phyloP scores from a whole-genome alignment of 805 yeast species.

The Yamadazyma tumulicola region DNA sequence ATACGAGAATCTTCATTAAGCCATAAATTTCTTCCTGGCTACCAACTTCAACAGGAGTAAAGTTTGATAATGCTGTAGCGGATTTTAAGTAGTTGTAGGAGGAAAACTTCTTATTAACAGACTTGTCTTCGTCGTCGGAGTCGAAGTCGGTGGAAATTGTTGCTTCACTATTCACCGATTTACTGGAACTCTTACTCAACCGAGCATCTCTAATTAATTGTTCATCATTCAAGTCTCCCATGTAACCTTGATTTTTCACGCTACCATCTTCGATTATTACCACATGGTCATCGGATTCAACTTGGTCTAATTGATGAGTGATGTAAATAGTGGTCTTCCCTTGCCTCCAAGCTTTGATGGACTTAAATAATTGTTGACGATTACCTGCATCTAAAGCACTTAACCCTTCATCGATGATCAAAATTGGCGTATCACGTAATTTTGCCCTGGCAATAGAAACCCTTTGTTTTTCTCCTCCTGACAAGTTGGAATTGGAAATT shows the following conservation, averaged over 20 bases:
- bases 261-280: constrained; percentile 58
- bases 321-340: constrained; percentile 75
- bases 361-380: constrained; percentile 43
- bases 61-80: constrained; percentile 22
- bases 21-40: constrained; percentile 17
- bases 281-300: constrained; percentile 55
- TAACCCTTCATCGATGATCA: constrained; percentile 81
- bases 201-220: constrained; percentile 6
- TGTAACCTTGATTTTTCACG: constrained; percentile 26
- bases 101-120: neutral
- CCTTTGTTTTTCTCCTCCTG: constrained; percentile 92
- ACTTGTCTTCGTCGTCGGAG: constrained; percentile 1
- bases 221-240: constrained; percentile 8
- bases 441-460: constrained; percentile 82
- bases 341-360: constrained; percentile 56
- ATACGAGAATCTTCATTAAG: constrained; percentile 21
- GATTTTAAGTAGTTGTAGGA: constrained; percentile 16
- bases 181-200: neutral
- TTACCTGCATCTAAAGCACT: constrained; percentile 70
- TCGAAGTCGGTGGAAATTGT: constrained; percentile 11
- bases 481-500: constrained; percentile 47
- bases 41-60: constrained; percentile 13
- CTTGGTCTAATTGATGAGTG: constrained; percentile 70
- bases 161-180: constrained; percentile 2
- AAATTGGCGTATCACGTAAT: constrained; percentile 66